phyloP scores from a whole-genome alignment of 2,329 filamentous ascomycete species.

The Aureobasidium sp. region DNA sequence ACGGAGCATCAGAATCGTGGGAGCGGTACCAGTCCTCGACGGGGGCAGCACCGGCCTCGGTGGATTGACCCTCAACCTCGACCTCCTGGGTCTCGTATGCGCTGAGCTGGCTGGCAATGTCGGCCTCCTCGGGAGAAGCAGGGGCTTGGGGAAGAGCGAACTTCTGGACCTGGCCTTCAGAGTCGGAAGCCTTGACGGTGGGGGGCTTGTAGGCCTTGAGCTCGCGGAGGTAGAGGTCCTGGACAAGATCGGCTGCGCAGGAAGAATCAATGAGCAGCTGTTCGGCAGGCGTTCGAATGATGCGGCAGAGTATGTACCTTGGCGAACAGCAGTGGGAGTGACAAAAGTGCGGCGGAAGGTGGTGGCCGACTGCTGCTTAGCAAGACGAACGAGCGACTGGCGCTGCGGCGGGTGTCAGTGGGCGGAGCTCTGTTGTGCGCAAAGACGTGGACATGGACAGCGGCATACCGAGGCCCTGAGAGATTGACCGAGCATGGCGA shows the following conservation, averaged over 20 bases:
- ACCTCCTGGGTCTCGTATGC: slow-evolving; percentile 91
- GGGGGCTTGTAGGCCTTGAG: slow-evolving; percentile 90
- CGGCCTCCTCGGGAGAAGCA: slow-evolving; percentile 82
- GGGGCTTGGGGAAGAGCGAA: slow-evolving; percentile 75
- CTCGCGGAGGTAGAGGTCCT: slow-evolving; percentile 95
- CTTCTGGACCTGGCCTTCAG: slow-evolving; percentile 83
- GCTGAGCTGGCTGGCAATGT: slow-evolving; percentile 84
- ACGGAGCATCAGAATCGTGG: slow-evolving; percentile 31
- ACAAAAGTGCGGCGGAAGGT: slow-evolving; percentile 55
- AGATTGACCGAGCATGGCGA: slow-evolving; percentile 51
- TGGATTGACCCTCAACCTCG: slow-evolving; percentile 83
- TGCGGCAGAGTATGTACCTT: slow-evolving; percentile 41
- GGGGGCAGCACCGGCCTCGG: slow-evolving; percentile 52
- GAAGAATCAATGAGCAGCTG: slow-evolving; percentile 7
- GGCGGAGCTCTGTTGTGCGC: background rate
- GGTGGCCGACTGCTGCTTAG: slow-evolving; percentile 46
- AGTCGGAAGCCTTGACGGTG: slow-evolving; percentile 72
- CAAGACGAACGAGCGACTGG: slow-evolving; percentile 52
- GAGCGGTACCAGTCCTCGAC: slow-evolving; percentile 42
- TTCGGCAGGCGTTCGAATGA: background rate
- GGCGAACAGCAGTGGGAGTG: slow-evolving; percentile 50
- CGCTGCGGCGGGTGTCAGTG: slow-evolving; percentile 38
- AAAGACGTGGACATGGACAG: background rate
- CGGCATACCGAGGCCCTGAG: slow-evolving; percentile 49
- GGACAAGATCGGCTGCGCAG: slow-evolving; percentile 80